Percentiles rank a stretch among this genome's conserved stretches.
phyloP scores from a whole-genome alignment of 2,329 filamentous ascomycete genomes.

The Pseudogymnoascus sp. region DNA sequence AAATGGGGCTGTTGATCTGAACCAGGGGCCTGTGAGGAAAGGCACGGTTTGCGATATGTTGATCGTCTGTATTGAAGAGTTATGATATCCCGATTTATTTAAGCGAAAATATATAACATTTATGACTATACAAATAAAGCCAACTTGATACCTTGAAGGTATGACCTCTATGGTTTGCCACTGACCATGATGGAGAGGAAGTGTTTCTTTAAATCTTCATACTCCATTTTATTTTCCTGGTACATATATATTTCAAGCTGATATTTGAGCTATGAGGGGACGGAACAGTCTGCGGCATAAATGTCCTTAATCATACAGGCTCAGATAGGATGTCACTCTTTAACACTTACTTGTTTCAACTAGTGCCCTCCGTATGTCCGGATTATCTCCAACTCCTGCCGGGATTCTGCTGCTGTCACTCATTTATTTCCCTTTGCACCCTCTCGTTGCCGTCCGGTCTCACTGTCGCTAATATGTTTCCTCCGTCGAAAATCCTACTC shows the following conservation, averaged over 20 bases:
- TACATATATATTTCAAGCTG: not conserved
- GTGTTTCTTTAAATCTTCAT: too few species aligned
- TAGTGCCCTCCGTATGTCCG: not conserved
- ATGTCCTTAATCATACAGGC: not conserved
- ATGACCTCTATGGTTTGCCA: not conserved
- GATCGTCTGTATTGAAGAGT: slow-evolving; percentile 1
- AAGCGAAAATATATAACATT: not conserved
- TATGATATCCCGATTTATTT: not conserved
- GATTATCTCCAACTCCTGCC: not conserved
- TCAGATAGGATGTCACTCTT: not conserved
- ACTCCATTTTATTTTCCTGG: too few species aligned
- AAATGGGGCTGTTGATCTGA: not conserved
- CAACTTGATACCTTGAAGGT: not conserved
- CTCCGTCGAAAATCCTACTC: not conserved
- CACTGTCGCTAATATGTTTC: not conserved
- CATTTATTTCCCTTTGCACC: not conserved
- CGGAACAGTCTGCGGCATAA: not conserved
- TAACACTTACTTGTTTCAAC: not conserved
- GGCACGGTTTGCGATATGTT: not conserved
- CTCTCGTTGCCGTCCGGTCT: not conserved
- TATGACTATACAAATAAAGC: not conserved
- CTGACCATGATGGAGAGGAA: not conserved
- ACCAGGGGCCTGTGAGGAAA: not conserved
- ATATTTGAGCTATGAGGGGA: not conserved
- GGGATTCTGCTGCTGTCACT: not conserved